These are phyloP conservation scores for Gossypium bickii DNA, from an alignment of 345 rosid species.

Conservation along the genomic window DNA sequence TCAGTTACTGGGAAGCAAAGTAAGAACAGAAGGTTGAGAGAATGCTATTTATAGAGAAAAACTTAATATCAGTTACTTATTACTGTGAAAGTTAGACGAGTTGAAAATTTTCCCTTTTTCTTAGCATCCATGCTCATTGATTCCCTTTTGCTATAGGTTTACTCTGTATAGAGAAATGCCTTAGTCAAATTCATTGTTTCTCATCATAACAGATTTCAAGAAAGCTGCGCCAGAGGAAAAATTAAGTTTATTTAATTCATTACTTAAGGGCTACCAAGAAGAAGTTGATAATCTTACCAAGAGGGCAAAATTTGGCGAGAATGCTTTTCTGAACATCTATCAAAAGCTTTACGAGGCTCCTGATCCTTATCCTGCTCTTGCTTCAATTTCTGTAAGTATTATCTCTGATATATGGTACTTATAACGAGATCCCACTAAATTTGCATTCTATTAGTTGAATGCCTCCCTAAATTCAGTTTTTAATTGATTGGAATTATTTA, in stretches of 20 bases:
- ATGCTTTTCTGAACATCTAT: conserved; percentile 92
- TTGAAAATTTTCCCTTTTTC: not conserved
- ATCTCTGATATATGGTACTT: not conserved
- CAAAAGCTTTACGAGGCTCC: conserved; percentile 99
- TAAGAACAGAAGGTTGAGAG: not conserved
- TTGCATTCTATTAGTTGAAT: not conserved
- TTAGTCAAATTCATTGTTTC: conserved; percentile 1
- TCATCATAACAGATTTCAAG: conserved; percentile 68
- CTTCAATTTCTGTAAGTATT: conserved; percentile 77
- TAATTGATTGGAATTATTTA: not conserved
- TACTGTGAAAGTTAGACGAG: not conserved
- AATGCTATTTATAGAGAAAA: not conserved
- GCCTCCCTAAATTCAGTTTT: not conserved
- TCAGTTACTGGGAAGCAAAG: not conserved
- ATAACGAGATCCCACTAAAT: not conserved
- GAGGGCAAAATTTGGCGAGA: conserved; percentile 97
- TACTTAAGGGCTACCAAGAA: conserved; percentile 96
- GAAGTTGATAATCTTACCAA: conserved; percentile 99
- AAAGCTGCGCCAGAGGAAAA: conserved; percentile 90
- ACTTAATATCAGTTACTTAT: not conserved
- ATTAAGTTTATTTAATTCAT: conserved; percentile 75
- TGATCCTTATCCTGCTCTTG: conserved; percentile 94
- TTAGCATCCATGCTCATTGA: not conserved
- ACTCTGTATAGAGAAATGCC: not conserved
- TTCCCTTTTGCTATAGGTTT: not conserved